phyloP scores from a whole-genome alignment of 2,329 filamentous ascomycete species.

The Cercospora sp. region DNA sequence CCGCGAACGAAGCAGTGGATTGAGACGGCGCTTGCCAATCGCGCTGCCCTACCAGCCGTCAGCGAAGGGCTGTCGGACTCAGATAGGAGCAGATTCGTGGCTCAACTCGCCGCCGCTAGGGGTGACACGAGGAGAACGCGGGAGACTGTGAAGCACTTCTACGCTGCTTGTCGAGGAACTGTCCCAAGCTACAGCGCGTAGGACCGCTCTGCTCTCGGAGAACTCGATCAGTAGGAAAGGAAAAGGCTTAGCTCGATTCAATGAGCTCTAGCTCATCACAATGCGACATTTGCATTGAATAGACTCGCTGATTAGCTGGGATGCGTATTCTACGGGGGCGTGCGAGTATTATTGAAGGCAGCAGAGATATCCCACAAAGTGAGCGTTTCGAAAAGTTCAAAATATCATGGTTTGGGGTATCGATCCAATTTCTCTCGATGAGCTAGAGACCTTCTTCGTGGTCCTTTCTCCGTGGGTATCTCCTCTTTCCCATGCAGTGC shows the following conservation, averaged over 20 bases:
- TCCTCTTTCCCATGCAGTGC: background rate
- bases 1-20: conserved; percentile 44
- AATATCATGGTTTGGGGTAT: background rate
- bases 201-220: background rate
- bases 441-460: background rate
- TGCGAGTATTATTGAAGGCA: background rate
- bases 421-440: background rate
- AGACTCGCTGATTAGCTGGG: background rate
- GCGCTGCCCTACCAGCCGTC: conserved; percentile 51
- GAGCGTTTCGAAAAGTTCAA: background rate
- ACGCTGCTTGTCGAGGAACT: conserved; percentile 62
- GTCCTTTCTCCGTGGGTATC: background rate
- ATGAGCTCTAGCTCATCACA: background rate
- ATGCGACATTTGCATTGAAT: background rate
- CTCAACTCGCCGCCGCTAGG: conserved; percentile 65
- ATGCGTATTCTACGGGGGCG: background rate
- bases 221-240: background rate
- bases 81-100: conserved; percentile 65
- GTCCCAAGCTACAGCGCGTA: conserved; percentile 27
- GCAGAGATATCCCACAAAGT: background rate
- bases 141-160: conserved; percentile 69
- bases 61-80: conserved; percentile 58
- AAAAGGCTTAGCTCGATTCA: background rate
- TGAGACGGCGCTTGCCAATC: conserved; percentile 56
- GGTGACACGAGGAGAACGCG: conserved; percentile 63